phyloP scores from a whole-genome alignment of 805 yeast species.

The Ogataea corticis region DNA sequence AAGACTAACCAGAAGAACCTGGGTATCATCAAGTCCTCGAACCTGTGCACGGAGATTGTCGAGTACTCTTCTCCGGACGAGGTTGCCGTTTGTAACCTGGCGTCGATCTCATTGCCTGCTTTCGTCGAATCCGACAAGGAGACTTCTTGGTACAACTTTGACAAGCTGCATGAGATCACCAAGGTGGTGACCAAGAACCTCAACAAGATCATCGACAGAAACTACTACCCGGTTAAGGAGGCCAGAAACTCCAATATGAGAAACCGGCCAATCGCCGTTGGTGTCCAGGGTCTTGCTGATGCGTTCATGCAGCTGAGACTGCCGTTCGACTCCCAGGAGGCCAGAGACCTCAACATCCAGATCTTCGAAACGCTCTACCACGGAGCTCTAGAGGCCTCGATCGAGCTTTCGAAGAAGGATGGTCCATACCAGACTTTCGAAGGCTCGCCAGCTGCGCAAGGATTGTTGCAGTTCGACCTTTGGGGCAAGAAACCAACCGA shows the following conservation, averaged over 20 bases:
- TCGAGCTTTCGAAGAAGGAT: slow-evolving; percentile 51
- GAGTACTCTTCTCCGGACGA: slow-evolving; percentile 60
- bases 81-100: slow-evolving; percentile 63
- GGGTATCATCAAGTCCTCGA: slow-evolving; percentile 60
- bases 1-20: slow-evolving; percentile 62
- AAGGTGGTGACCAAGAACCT: slow-evolving; percentile 57
- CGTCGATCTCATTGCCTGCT: slow-evolving; percentile 58
- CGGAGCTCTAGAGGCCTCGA: slow-evolving; percentile 57
- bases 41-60: slow-evolving; percentile 63
- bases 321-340: slow-evolving; percentile 59
- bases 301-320: slow-evolving; percentile 55
- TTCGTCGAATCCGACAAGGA: slow-evolving; percentile 48
- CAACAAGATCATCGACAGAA: slow-evolving; percentile 57
- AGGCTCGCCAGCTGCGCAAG: slow-evolving; percentile 63
- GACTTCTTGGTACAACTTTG: slow-evolving; percentile 52
- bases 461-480: slow-evolving; percentile 55
- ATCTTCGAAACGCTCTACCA: slow-evolving; percentile 64
- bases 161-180: slow-evolving; percentile 53
- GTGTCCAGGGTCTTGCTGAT: slow-evolving; percentile 66
- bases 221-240: slow-evolving; percentile 56
- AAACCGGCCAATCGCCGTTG: slow-evolving; percentile 62
- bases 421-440: slow-evolving; percentile 52
- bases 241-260: slow-evolving; percentile 55
- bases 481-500: slow-evolving; percentile 62
- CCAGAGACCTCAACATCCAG: slow-evolving; percentile 56